Evolutionary conservation across 2,329 filamentous ascomycete genomes (phyloP), one percentile per base, ranked within the genome.

Genomic region (Aspergillus fischeri): DNA sequence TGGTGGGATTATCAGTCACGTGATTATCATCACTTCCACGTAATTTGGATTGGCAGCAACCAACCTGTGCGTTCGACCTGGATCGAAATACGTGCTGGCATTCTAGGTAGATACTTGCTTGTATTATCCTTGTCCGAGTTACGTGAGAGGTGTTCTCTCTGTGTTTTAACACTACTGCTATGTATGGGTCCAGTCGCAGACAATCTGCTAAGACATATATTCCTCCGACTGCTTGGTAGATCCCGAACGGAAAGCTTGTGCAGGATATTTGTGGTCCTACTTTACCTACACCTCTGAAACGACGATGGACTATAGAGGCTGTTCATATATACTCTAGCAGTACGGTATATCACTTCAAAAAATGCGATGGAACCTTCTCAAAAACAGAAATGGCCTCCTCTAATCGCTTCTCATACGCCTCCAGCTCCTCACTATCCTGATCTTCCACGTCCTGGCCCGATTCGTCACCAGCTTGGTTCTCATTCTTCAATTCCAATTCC

Each of bases 321-420:
- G n/a, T n/a, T n/a, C n/a, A n/a, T n/a, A n/a, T n/a, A n/a, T n/a
- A n/a, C n/a, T n/a, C n/a, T n/a, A n/a, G n/a, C n/a, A n/a, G n/a
- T n/a, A n/a, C n/a, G n/a, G n/a, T 20, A 9, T 21, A 27, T 55
- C 49, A 64, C 35, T 60, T 57, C 21, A 68, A 48, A 48, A 62
- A 56, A 45, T 64, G 61, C 49, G 63, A 65, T 7, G 67, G 61
- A 2, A 67, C 61, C 10, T 58, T 66, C 52, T 70, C 65, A 50
- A 67, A 66, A 28, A 65, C 24, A 10, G 54, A 42, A 8, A 68
- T 68, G 7, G 62, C 64, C 28, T 60, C 55, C 49, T 68, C 65
- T 10, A 67, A 48, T 8, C 56, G 51, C 49, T 64, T 64, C 52
- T 65, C 65, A 55, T 67, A 68, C 49, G 60, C 62, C 28, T 57